Evolutionary conservation across 805 yeast genomes (phyloP).

Genomic region (Sugiyamaella qingdaonensis): DNA sequence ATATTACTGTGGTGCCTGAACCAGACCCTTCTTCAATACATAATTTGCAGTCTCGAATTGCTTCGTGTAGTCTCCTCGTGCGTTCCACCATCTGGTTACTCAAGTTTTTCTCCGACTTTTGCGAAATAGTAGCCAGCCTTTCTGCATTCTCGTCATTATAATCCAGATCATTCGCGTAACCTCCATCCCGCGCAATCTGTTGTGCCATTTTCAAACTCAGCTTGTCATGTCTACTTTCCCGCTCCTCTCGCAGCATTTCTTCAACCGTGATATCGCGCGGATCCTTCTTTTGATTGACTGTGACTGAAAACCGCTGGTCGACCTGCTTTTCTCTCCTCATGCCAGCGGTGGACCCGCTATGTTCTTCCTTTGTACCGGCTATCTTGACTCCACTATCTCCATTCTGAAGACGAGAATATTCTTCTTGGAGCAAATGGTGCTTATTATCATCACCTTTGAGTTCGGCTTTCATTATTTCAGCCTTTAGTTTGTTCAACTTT

Average conservation of each 20-base stretch:
- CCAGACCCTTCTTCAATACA: slow-evolving; percentile 34
- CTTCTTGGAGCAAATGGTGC: slow-evolving; percentile 26
- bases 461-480: slow-evolving; percentile 35
- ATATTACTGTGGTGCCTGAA: slow-evolving; percentile 30
- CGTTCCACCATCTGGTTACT: slow-evolving; percentile 28
- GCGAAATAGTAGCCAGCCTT: slow-evolving; percentile 33
- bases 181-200: slow-evolving; percentile 37
- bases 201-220: slow-evolving; percentile 31
- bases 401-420: slow-evolving; percentile 18
- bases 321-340: too few relatives aligned
- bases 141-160: slow-evolving; percentile 42
- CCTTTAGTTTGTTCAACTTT: slow-evolving; percentile 30
- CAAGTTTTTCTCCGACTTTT: slow-evolving; percentile 31
- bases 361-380: slow-evolving; percentile 16
- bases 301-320: background rate
- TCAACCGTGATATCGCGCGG: slow-evolving; percentile 17
- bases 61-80: slow-evolving; percentile 29
- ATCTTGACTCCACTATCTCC: background rate
- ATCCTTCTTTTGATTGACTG: slow-evolving; percentile 6
- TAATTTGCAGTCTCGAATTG: slow-evolving; percentile 36
- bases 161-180: slow-evolving; percentile 39
- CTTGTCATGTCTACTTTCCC: slow-evolving; percentile 22
- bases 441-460: slow-evolving; percentile 26
- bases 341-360: background rate
- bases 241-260: slow-evolving; percentile 37